Evolutionary conservation across 2,329 filamentous ascomycete genomes (phyloP).

Genomic region (Emmonsiellopsis sp.): DNA sequence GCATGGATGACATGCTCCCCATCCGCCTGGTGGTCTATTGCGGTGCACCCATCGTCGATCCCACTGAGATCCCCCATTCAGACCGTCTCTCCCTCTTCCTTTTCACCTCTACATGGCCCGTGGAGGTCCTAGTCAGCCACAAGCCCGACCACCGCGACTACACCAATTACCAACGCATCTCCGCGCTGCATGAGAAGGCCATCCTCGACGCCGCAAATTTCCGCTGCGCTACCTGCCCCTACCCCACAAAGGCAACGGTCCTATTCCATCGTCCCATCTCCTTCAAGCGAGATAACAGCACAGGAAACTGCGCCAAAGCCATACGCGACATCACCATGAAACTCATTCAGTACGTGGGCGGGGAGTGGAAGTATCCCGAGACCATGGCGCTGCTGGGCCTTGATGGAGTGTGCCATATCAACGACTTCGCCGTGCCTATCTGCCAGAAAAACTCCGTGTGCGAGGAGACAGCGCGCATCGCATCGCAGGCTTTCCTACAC

Average conservation of each 20-base stretch:
- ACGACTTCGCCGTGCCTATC: conserved; percentile 15
- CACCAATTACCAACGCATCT: conserved; percentile 12
- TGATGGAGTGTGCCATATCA: conserved; percentile 12
- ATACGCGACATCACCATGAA: conserved; percentile 9
- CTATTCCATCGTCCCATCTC: conserved; percentile 16
- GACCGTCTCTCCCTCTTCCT: conserved; percentile 11
- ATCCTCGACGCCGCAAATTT: conserved; percentile 13
- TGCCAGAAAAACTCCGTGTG: conserved; percentile 12
- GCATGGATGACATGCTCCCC: conserved; percentile 1
- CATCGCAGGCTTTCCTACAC: conserved; percentile 11
- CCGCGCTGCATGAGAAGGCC: conserved; percentile 11
- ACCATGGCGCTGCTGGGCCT: conserved; percentile 9
- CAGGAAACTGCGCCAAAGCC: neutral
- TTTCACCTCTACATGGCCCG: conserved; percentile 14
- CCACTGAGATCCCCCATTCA: conserved; percentile 1
- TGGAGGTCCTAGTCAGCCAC: conserved; percentile 1
- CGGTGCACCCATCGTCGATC: conserved; percentile 13
- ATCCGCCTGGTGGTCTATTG: conserved; percentile 11
- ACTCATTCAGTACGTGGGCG: conserved; percentile 13
- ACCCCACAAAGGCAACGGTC: conserved; percentile 7
- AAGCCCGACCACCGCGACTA: neutral
- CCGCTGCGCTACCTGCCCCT: conserved; percentile 15
- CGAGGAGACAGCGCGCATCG: conserved; percentile 13
- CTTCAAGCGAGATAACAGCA: conserved; percentile 8
- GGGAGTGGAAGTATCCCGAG: conserved; percentile 13